A percentile compares a stretch with the other conserved stretches of the same genome.
Conservation (phyloP, 2,329 filamentous ascomycete genomes). For the Hypoxylon sp. region DNA sequence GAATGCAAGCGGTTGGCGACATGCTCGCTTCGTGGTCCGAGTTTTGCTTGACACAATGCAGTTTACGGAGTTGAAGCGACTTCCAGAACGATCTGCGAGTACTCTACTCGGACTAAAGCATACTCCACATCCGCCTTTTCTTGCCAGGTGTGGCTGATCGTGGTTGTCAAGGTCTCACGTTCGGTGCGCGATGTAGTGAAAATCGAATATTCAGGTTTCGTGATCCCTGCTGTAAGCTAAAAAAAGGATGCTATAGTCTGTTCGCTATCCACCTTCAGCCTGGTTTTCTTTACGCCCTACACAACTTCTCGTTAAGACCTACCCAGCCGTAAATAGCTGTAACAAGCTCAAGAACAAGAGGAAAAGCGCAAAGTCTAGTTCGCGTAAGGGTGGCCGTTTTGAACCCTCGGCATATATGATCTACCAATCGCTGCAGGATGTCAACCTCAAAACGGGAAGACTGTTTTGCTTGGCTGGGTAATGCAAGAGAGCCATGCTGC, state of each 20-base stretch:
- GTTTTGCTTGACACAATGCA: constrained; percentile 21
- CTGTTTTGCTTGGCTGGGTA: constrained; percentile 30
- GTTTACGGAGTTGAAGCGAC: constrained; percentile 15
- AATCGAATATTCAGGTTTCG: constrained; percentile 51
- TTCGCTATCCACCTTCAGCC: constrained; percentile 36
- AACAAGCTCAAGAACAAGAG: constrained; percentile 35
- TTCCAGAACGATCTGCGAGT: constrained; percentile 44
- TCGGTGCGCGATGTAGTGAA: constrained; percentile 42
- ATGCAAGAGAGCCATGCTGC: constrained; percentile 25
- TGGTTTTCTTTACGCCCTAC: constrained; percentile 30
- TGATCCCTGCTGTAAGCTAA: constrained; percentile 50
- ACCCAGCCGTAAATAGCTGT: constrained; percentile 38
- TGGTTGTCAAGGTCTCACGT: constrained; percentile 43
- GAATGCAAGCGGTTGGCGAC: constrained; percentile 44
- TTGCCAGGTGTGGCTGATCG: constrained; percentile 40
- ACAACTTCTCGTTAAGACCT: constrained; percentile 34
- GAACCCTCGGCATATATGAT: constrained; percentile 35
- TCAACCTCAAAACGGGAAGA: constrained; percentile 40
- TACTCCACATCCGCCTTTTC: constrained; percentile 43
- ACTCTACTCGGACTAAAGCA: constrained; percentile 29
- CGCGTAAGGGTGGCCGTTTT: constrained; percentile 29
- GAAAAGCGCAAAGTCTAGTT: constrained; percentile 32
- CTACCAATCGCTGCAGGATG: constrained; percentile 32
- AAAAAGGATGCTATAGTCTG: constrained; percentile 44
- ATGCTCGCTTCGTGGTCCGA: constrained; percentile 30